phyloP scores from a whole-genome alignment of 495 filamentous ascomycete species.

The Sporormia fimetaria region DNA sequence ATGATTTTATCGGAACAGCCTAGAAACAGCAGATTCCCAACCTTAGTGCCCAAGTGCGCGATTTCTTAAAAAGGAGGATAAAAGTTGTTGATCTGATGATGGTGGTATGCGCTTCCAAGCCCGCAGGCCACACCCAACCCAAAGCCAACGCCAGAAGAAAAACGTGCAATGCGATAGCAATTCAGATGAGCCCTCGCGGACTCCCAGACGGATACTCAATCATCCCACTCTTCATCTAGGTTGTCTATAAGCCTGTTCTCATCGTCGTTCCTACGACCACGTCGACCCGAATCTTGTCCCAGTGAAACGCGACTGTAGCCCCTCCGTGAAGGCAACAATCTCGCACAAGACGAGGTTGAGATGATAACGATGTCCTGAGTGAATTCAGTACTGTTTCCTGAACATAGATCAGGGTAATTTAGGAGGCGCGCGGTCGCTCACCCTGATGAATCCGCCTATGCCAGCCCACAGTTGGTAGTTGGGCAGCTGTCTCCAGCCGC shows the following conservation, averaged over 20 bases:
- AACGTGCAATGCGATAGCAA: too few species aligned
- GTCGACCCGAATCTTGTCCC: conserved; percentile 20
- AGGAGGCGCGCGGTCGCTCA: conserved; percentile 41
- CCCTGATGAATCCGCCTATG: conserved; percentile 71
- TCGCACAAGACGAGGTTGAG: conserved; percentile 60
- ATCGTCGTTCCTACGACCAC: conserved; percentile 47
- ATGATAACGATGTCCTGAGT: conserved; percentile 73
- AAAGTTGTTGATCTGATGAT: too few species aligned
- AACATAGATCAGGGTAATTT: background rate
- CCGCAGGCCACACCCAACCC: too few species aligned
- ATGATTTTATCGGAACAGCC: too few species aligned
- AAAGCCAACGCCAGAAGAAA: too few species aligned
- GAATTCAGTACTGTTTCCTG: conserved; percentile 2
- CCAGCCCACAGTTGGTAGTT: conserved; percentile 90
- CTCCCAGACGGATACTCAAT: conserved; percentile 21
- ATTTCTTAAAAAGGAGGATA: too few species aligned
- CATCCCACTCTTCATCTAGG: conserved; percentile 76
- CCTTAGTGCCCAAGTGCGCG: too few species aligned
- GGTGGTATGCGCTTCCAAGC: too few species aligned
- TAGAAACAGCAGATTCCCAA: too few species aligned
- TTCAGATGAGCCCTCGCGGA: too few species aligned
- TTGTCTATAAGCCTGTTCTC: conserved; percentile 94
- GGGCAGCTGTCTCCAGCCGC: conserved; percentile 90
- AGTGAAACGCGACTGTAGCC: conserved; percentile 48
- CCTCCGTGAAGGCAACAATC: conserved; percentile 49